phyloP scores from a whole-genome alignment of 495 filamentous ascomycete genomes.

The Xylaria sp. region DNA sequence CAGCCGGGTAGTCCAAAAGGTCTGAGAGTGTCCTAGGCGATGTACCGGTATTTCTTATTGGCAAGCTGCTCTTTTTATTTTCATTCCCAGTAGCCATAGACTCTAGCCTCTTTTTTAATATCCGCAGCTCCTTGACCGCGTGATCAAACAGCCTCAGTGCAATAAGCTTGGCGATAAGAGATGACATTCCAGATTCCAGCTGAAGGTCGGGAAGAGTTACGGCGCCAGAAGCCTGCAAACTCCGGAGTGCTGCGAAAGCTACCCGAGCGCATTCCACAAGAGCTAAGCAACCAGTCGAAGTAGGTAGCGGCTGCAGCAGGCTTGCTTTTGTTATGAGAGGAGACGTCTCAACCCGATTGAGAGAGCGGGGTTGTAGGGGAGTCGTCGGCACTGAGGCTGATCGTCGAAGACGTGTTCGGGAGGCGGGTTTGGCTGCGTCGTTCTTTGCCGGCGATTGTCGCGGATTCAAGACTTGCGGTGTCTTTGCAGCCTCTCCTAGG shows the following conservation, averaged over 20 bases:
- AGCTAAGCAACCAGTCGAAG: conserved; percentile 47
- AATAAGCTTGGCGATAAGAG: conserved; percentile 75
- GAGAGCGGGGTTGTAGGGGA: conserved; percentile 59
- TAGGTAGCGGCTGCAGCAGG: conserved; percentile 6
- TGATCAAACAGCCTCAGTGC: conserved; percentile 74
- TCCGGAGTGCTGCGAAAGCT: conserved; percentile 73
- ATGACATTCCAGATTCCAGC: conserved; percentile 82
- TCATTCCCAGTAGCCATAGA: conserved; percentile 41
- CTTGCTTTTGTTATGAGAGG: conserved; percentile 39
- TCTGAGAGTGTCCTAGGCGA: conserved; percentile 61
- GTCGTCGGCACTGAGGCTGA: conserved; percentile 56
- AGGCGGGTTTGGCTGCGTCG: conserved; percentile 44
- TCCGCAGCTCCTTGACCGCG: conserved; percentile 78
- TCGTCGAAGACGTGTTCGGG: conserved; percentile 49
- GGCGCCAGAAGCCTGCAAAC: conserved; percentile 58
- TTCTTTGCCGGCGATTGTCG: conserved; percentile 37
- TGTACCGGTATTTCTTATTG: conserved; percentile 34
- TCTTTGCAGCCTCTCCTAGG: conserved; percentile 75
- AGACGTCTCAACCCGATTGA: conserved; percentile 60
- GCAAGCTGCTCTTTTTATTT: conserved; percentile 37
- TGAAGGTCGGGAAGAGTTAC: conserved; percentile 68
- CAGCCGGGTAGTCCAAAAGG: conserved; percentile 65
- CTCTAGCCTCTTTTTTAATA: conserved; percentile 69
- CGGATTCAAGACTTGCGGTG: conserved; percentile 34
- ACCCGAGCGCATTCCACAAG: conserved; percentile 78